Evolutionary conservation across 257 asterid species (phyloP), one percentile per base, ranked within the genome.

Genomic region (Schizonepeta tenuifolia): DNA sequence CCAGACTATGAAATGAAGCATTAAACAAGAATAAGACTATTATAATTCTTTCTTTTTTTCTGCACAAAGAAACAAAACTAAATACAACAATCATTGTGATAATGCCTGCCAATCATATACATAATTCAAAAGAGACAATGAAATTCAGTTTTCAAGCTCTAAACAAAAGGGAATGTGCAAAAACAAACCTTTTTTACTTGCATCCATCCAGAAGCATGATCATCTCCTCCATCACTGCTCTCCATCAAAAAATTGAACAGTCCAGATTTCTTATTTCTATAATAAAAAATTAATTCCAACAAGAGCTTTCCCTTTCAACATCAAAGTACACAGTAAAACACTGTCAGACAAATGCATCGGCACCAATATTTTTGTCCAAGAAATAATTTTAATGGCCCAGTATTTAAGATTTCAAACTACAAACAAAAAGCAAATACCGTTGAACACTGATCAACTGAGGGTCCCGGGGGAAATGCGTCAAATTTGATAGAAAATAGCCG

Each of bases 181-280:
- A 80, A 78, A 74, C 41, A 46, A 36, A 95, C 99, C 98, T 95
- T 95, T 88, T 92, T 95, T 33, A 95, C 99, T 81, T 89, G 95
- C 92, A 88, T 86, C 99, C 99, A 95, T 58, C 98, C 99, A 77
- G 99, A 90, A 43, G 96, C 87, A 69, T 88, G 95, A 82, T 95
- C 97, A 71, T 87, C 97, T 57, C 80, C 89, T 55, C 86, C 95
- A 71, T 83, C 88, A 75, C 77, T 75, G 70, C 78, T 80, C 79
- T 88, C 96, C 97, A 93, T 91, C 84, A 66, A 55, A 44, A 62
- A 36, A 13, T 59, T 55, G 58, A 63, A 22, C 71, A 62, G 41
- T 68, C 73, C 65, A 51, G 55, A 38, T 40, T n/a, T 8, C 28
- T 8, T 51, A 14, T 65, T 62, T 46, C 71, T 38, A 74, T 38